Conservation (phyloP, 2,329 filamentous ascomycete species). For the Alternaria triticimaculans region DNA sequence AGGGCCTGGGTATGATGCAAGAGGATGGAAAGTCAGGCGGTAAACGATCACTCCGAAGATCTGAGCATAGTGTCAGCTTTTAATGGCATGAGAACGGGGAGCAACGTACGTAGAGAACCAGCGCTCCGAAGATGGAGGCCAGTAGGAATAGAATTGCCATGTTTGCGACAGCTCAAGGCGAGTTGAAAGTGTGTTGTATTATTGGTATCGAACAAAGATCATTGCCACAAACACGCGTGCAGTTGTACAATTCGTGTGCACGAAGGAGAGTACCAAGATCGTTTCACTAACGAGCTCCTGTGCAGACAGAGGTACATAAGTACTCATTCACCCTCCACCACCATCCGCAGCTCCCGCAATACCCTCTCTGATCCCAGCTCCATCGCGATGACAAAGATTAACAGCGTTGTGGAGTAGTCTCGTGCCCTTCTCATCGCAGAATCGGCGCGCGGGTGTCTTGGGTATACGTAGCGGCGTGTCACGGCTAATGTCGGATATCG, state of each 20-base stretch:
- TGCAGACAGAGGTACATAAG: constrained; percentile 17
- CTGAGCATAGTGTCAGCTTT: constrained; percentile 23
- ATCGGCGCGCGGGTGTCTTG: constrained; percentile 11
- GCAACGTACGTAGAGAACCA: constrained; percentile 35
- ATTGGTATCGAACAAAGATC: background rate
- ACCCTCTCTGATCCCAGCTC: constrained; percentile 14
- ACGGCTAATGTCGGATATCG: constrained; percentile 35
- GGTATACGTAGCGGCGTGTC: constrained; percentile 30
- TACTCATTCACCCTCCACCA: constrained; percentile 22
- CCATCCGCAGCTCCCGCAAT: constrained; percentile 40
- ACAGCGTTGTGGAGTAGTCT: constrained; percentile 13
- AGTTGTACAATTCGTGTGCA: background rate
- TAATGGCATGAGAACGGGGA: background rate
- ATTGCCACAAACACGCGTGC: background rate
- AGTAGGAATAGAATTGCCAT: constrained; percentile 25
- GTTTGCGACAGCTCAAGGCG: background rate
- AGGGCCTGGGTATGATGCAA: constrained; percentile 53
- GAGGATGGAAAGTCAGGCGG: constrained; percentile 52
- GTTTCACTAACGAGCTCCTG: background rate
- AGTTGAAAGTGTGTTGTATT: background rate
- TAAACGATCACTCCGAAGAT: constrained; percentile 43
- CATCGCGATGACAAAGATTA: constrained; percentile 9
- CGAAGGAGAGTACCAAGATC: background rate
- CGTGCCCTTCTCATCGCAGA: constrained; percentile 9
- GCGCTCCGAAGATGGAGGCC: constrained; percentile 28